Conservation (phyloP, 2,329 filamentous ascomycete species). For the Camillea tinctor region DNA sequence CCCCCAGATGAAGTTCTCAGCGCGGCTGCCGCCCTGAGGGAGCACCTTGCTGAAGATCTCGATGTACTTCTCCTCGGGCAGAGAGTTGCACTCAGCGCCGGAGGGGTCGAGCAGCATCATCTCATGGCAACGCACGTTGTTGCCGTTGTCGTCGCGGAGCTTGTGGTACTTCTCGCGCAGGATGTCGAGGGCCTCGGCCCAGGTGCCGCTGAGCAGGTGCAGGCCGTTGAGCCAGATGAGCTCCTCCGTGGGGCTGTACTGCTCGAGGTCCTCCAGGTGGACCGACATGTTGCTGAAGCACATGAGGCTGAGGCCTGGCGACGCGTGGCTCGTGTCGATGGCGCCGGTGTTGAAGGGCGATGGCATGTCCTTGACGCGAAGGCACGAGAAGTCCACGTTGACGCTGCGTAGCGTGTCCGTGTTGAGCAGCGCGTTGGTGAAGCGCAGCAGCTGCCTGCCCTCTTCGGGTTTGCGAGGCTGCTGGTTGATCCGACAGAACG, state of each 20-base stretch:
- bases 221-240: background rate
- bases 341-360: background rate
- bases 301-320: background rate
- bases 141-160: too few species aligned
- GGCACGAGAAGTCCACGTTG: background rate
- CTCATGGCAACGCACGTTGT: background rate
- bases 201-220: conserved; percentile 2
- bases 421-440: background rate
- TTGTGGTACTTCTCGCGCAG: background rate
- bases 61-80: background rate
- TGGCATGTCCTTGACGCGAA: background rate
- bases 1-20: background rate
- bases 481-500: background rate
- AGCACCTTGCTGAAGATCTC: background rate
- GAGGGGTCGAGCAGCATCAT: background rate
- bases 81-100: background rate
- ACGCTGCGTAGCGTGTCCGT: background rate
- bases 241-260: background rate
- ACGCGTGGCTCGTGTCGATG: background rate
- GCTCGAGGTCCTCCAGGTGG: conserved; percentile 3
- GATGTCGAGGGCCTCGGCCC: conserved; percentile 5
- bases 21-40: background rate
- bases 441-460: background rate
- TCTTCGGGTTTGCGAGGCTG: background rate
- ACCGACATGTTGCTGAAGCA: conserved; percentile 1